phyloP scores from a whole-genome alignment of 2,329 filamentous ascomycete species.

The Neonectria coccinea region DNA sequence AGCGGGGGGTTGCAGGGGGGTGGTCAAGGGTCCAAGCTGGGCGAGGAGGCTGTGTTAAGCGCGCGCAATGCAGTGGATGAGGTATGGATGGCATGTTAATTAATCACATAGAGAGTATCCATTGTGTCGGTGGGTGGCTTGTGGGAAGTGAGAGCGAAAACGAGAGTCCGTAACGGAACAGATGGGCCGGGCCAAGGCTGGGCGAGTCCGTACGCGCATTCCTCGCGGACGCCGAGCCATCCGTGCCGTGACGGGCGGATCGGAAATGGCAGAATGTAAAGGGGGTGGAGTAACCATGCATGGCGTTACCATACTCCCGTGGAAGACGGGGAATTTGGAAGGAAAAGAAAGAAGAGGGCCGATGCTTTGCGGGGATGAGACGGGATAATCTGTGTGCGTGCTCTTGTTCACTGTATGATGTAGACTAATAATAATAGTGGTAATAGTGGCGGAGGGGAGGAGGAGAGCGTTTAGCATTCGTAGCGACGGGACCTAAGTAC shows the following conservation, averaged over 20 bases:
- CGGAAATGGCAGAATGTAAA: constrained; percentile 23
- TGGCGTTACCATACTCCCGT: background rate
- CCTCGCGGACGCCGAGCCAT: constrained; percentile 41
- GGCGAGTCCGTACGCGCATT: constrained; percentile 27
- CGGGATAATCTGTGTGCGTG: background rate
- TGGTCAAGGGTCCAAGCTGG: constrained; percentile 17
- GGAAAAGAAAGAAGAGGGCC: constrained; percentile 5
- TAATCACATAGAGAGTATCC: background rate
- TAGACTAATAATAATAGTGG: too few species aligned
- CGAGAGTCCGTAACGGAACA: constrained; percentile 9
- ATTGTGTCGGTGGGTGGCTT: background rate
- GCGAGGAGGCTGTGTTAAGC: constrained; percentile 8
- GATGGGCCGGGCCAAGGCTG: constrained; percentile 25
- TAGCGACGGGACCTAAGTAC: too few species aligned
- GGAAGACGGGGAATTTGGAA: background rate
- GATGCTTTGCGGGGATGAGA: constrained; percentile 9
- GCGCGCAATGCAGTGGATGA: constrained; percentile 9
- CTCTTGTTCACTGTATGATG: background rate
- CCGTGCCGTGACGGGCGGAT: constrained; percentile 31
- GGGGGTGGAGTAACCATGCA: constrained; percentile 2
- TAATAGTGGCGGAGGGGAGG: background rate
- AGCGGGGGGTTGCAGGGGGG: constrained; percentile 2
- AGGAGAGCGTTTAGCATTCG: too few species aligned
- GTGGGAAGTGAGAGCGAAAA: background rate
- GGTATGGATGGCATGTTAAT: constrained; percentile 3